These are phyloP conservation scores for Fusarium avenaceum DNA, from an alignment of 2,329 filamentous ascomycete species.

Conservation along the genomic window DNA sequence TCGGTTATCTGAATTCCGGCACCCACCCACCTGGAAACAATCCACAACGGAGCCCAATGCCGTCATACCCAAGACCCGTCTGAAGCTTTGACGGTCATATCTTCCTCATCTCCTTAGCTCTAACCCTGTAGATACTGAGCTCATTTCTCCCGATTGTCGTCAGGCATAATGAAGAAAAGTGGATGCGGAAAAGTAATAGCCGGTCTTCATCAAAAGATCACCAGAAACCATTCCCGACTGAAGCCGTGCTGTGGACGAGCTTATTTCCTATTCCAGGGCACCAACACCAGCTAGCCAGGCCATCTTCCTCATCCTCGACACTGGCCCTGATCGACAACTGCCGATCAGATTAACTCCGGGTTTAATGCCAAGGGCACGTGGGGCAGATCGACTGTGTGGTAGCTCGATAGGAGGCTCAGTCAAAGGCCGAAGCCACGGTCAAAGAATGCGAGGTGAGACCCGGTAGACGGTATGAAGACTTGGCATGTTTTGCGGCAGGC, in stretches of 20 bases:
- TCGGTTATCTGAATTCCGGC: constrained; percentile 16
- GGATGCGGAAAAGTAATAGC: neutral
- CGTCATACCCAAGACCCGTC: neutral
- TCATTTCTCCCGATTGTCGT: neutral
- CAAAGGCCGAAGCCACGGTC: neutral
- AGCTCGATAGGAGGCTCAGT: neutral
- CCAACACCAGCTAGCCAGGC: neutral
- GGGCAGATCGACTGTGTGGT: neutral
- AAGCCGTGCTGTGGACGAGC: constrained; percentile 1
- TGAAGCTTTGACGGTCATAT: neutral
- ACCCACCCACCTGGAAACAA: constrained; percentile 1
- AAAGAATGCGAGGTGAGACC: neutral
- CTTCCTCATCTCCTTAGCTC: neutral
- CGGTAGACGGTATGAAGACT: neutral
- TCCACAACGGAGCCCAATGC: neutral
- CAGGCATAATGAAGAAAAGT: neutral
- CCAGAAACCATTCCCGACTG: neutral
- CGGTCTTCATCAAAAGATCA: constrained; percentile 8
- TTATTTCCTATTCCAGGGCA: constrained; percentile 18
- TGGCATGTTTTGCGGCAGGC: neutral
- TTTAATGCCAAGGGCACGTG: constrained; percentile 5
- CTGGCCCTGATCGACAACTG: neutral
- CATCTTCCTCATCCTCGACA: neutral
- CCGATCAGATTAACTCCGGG: neutral
- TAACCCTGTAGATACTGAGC: neutral